phyloP scores from a whole-genome alignment of 345 rosid genomes.

The Linum lewisii region DNA sequence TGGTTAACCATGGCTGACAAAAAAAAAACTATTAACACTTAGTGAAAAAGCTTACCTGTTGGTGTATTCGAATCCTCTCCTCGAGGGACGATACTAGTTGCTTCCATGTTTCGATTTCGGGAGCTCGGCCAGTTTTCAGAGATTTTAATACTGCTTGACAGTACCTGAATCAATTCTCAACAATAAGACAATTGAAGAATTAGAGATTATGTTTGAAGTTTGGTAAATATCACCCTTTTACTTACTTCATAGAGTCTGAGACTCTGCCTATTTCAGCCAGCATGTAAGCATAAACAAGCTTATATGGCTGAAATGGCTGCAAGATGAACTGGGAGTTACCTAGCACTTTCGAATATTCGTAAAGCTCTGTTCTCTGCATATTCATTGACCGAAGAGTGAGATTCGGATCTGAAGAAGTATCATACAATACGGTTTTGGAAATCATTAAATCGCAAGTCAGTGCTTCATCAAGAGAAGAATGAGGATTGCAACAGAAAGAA shows the following conservation, averaged over 20 bases:
- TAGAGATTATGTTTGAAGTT: conserved; percentile 1
- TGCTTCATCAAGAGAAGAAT: background rate
- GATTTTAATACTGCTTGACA: conserved; percentile 64
- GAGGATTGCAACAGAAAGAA: background rate
- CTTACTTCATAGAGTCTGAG: conserved; percentile 87
- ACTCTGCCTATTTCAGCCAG: conserved; percentile 92
- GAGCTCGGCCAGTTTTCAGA: conserved; percentile 57
- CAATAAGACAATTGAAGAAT: conserved; percentile 24
- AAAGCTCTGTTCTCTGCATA: conserved; percentile 93
- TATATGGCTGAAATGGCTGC: conserved; percentile 91
- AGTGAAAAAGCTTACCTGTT: conserved; percentile 38
- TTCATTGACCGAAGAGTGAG: conserved; percentile 13
- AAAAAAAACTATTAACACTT: background rate
- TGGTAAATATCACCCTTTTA: background rate
- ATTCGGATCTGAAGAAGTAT: background rate
- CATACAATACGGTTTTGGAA: no score
- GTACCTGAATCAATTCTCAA: conserved; percentile 36
- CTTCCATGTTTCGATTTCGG: conserved; percentile 64
- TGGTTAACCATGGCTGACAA: conserved; percentile 4
- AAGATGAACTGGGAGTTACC: conserved; percentile 92
- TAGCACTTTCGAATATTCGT: conserved; percentile 86
- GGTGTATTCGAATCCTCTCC: conserved; percentile 62
- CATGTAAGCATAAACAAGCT: conserved; percentile 93
- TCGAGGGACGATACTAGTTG: conserved; percentile 50
- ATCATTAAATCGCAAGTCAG: background rate